Conservation (phyloP, 179 eudicot species). For the Beta macrorhiza region DNA sequence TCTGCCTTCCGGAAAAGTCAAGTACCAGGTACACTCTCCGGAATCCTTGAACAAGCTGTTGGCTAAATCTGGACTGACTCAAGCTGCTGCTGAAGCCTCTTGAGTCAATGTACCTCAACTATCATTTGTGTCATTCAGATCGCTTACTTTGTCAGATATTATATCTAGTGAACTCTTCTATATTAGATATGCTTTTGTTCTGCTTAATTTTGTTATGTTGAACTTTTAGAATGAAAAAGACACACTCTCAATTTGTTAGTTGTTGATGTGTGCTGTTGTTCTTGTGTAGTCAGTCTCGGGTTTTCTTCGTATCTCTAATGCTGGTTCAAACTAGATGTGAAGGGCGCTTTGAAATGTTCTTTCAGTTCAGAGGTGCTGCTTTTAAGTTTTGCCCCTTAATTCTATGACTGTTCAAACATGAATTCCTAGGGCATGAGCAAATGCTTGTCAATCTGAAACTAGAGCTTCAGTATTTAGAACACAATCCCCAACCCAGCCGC, state of each 20-base stretch:
- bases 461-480: no score
- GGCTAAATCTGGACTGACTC: constrained; percentile 68
- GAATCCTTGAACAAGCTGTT: constrained; percentile 68
- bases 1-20: constrained; percentile 60
- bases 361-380: not conserved
- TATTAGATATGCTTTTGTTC: constrained; percentile 19
- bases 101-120: constrained; percentile 17
- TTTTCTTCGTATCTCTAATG: not conserved
- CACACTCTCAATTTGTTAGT: not conserved
- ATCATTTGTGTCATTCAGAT: constrained; percentile 5
- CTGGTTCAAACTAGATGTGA: not conserved
- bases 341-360: not conserved
- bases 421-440: not conserved
- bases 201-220: constrained; percentile 14
- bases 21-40: constrained; percentile 82
- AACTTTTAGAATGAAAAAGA: constrained; percentile 13
- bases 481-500: no score
- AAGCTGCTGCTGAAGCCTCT: constrained; percentile 71
- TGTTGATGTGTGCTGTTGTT: not conserved
- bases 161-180: constrained; percentile 10
- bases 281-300: not conserved
- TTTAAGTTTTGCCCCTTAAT: not conserved
- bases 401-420: no score
- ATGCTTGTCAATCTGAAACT: not conserved
- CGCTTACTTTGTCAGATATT: not conserved